phyloP scores from a whole-genome alignment of 257 asterid species.

The Plantago ovata region DNA sequence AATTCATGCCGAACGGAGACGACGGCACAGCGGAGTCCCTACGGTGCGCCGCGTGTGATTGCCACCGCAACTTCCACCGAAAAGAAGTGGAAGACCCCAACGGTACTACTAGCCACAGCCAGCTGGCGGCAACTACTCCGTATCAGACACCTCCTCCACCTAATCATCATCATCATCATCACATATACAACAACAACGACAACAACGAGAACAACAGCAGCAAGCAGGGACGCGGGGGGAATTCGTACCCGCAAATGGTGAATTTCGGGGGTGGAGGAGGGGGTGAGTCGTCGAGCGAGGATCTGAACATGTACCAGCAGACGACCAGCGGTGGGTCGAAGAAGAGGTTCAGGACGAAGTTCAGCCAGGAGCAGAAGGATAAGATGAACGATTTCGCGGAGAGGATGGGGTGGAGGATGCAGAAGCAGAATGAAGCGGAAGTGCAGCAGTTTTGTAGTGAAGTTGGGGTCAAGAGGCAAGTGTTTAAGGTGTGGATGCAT shows the following conservation, averaged over 20 bases:
- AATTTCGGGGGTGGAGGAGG: constrained; percentile 46
- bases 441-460: constrained; percentile 51
- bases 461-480: constrained; percentile 58
- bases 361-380: constrained; percentile 58
- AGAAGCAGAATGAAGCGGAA: constrained; percentile 58
- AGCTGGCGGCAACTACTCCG: too few species aligned
- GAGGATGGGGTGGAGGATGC: constrained; percentile 61
- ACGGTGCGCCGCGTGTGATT: constrained; percentile 82
- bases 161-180: too few species aligned
- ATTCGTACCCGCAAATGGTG: constrained; percentile 32
- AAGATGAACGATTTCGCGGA: constrained; percentile 58
- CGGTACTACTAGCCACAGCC: too few species aligned
- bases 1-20: constrained; percentile 81
- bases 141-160: too few species aligned
- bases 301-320: constrained; percentile 24
- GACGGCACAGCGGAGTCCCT: constrained; percentile 56
- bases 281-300: constrained; percentile 63
- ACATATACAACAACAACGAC: too few species aligned
- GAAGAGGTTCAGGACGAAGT: constrained; percentile 72
- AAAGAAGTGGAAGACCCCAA: constrained; percentile 23
- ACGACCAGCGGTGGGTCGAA: constrained; percentile 26
- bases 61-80: constrained; percentile 91
- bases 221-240: neutral
- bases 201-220: neutral
- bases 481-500: constrained; percentile 89